Conservation (phyloP, 805 yeast genomes). For the Brettanomyces custersianus region DNA sequence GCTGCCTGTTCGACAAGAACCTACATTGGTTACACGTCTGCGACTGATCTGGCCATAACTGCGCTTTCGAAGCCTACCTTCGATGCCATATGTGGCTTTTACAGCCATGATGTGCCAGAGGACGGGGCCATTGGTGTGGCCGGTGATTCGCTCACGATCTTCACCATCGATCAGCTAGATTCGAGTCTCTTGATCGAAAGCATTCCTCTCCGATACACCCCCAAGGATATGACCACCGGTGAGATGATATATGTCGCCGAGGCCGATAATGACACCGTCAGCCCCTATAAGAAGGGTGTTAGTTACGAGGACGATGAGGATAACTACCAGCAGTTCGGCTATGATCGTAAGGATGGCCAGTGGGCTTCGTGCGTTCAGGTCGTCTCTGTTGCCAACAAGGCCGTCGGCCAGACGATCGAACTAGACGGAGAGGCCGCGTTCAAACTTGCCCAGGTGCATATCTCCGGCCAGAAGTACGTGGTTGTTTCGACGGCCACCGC, state of each 20-base stretch:
- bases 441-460: constrained; percentile 26
- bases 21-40: constrained; percentile 41
- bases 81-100: constrained; percentile 41
- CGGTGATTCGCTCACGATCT: constrained; percentile 43
- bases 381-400: constrained; percentile 26
- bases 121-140: constrained; percentile 59
- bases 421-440: constrained; percentile 35
- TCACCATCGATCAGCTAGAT: constrained; percentile 37
- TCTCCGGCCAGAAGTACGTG: constrained; percentile 28
- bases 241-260: constrained; percentile 34
- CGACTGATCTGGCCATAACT: constrained; percentile 30
- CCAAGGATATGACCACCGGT: constrained; percentile 31
- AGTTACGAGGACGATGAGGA: constrained; percentile 12
- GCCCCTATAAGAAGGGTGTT: constrained; percentile 20
- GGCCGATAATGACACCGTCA: constrained; percentile 31
- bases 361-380: constrained; percentile 53
- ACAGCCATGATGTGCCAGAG: constrained; percentile 49
- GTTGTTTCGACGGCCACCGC: constrained; percentile 35
- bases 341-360: constrained; percentile 16
- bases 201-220: constrained; percentile 40
- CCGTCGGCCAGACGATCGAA: constrained; percentile 35
- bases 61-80: constrained; percentile 39
- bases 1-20: constrained; percentile 45
- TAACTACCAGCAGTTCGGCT: constrained; percentile 38
- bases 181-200: constrained; percentile 28